Base-by-base conservation (phyloP, 2,329 filamentous ascomycete species). In the Rutstroemia sp. region DNA sequence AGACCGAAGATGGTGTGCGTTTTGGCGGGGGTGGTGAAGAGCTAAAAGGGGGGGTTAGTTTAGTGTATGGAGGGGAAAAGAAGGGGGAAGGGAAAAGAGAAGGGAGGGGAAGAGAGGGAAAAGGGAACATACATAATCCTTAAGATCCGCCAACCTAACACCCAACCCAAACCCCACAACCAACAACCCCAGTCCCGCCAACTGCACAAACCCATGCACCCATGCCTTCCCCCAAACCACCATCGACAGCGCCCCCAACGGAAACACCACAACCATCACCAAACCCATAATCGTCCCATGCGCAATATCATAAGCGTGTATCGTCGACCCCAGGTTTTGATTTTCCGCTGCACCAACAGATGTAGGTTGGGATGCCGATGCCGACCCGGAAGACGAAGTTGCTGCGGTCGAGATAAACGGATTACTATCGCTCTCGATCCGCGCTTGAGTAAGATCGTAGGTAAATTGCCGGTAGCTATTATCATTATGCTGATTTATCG, bases 131-230 rank as follows among this genome's bases (percentile, higher is more conserved):
- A 65, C 47, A 69, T 67, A 47, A 16, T 38, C 17, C 0, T 64
- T 63, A n/a, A 75, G 69, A 12, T 71, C 63, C 17, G 78, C 75
- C 5, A 74, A 67, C 39, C 75, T 71, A 25, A 83, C 71, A 17
- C 84, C 84, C n/a, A 85, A 62, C 5, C 72, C 82, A 56, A 87
- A 82, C 16, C 78, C 82, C n/a, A 72, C 76, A 75, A 83, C 83
- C 77, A 86, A 82, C 44, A 76, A 69, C 16, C 79, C 58, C 66
- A 83, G 79, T 48, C 75, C 73, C 16, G 83, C 56, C 4, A 73
- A 61, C 67, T 87, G 84, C 71, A 79, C 77, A 8, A 69, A 70
- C 8, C 74, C 80, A 64, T 87, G 83, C n/a, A 82, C 61, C 42
- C 64, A 66, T 6, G 66, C 57, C 49, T 74, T 80, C 42, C 79